Conservation (phyloP, 139 green algal genomes). For the Astrephomene gubernaculifera region DNA sequence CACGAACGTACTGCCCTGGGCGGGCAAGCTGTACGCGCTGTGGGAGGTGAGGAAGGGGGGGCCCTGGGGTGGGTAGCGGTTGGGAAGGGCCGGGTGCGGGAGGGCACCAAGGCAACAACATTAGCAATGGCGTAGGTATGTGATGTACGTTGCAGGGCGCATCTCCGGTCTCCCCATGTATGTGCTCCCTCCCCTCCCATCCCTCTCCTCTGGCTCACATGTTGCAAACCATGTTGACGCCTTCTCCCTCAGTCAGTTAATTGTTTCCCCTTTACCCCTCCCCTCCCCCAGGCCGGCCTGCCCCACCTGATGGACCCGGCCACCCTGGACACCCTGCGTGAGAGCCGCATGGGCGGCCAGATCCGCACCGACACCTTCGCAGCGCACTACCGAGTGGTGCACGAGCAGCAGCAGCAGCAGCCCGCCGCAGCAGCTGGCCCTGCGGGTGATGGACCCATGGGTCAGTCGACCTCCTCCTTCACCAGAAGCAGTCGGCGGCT, state of each 20-base stretch:
- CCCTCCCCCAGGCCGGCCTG: conserved; percentile 51
- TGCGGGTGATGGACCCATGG: background rate
- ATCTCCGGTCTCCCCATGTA: too few species aligned
- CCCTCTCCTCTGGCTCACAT: too few species aligned
- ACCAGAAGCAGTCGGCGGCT: background rate
- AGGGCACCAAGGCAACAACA: too few species aligned
- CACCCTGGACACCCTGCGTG: conserved; percentile 56
- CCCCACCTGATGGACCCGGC: conserved; percentile 58
- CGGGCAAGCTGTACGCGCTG: conserved; percentile 51
- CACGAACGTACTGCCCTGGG: conserved; percentile 68
- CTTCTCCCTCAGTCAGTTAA: too few species aligned
- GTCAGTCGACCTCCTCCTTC: background rate
- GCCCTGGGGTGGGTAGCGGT: too few species aligned
- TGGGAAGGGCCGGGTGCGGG: too few species aligned
- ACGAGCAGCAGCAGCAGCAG: background rate
- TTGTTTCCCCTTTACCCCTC: too few species aligned
- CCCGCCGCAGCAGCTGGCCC: background rate
- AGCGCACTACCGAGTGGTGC: conserved; percentile 64
- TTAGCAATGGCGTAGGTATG: too few species aligned
- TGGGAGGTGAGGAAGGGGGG: conserved; percentile 64
- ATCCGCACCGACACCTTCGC: conserved; percentile 48
- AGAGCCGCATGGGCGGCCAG: conserved; percentile 58
- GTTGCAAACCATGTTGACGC: too few species aligned
- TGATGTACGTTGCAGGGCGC: too few species aligned
- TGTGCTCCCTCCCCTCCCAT: too few species aligned